phyloP scores from a whole-genome alignment of 352 stramenopile genomes.

The Stephanocyclus meneghinianus region DNA sequence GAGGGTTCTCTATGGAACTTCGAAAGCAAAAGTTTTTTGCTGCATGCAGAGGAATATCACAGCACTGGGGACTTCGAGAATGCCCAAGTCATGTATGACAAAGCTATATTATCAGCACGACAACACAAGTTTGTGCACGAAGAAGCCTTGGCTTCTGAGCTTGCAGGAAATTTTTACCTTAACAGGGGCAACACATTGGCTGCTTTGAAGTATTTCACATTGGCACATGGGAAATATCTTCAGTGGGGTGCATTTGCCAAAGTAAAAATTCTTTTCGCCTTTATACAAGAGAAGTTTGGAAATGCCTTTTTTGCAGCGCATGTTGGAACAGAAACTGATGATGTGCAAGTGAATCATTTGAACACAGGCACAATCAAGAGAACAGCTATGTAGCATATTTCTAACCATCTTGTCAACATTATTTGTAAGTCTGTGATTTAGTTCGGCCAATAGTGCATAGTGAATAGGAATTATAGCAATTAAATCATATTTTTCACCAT shows the following conservation, averaged over 20 bases:
- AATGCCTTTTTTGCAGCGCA: too few relatives aligned
- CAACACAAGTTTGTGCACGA: slow-evolving; percentile 44
- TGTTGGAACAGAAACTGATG: too few relatives aligned
- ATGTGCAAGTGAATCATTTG: too few relatives aligned
- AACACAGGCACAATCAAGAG: too few relatives aligned
- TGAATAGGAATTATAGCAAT: too few relatives aligned
- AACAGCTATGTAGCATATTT: too few relatives aligned
- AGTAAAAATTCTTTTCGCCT: background rate
- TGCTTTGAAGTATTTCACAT: slow-evolving; percentile 1
- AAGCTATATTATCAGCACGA: slow-evolving; percentile 39
- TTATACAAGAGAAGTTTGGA: background rate
- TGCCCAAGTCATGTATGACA: slow-evolving; percentile 43
- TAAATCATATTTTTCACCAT: too few relatives aligned
- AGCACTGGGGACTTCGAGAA: slow-evolving; percentile 20
- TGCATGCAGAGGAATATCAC: slow-evolving; percentile 41
- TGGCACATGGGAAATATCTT: slow-evolving; percentile 10
- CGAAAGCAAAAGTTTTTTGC: slow-evolving; percentile 34
- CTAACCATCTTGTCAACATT: too few relatives aligned
- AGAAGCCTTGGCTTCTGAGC: slow-evolving; percentile 38
- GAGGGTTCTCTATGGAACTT: slow-evolving; percentile 35
- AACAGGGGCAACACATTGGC: background rate
- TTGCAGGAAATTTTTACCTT: slow-evolving; percentile 40
- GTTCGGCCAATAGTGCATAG: too few relatives aligned
- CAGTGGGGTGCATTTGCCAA: slow-evolving; percentile 16
- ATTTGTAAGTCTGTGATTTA: too few relatives aligned